Base-by-base conservation (phyloP, 2,329 filamentous ascomycete species). In the Aschersonia sp. region DNA sequence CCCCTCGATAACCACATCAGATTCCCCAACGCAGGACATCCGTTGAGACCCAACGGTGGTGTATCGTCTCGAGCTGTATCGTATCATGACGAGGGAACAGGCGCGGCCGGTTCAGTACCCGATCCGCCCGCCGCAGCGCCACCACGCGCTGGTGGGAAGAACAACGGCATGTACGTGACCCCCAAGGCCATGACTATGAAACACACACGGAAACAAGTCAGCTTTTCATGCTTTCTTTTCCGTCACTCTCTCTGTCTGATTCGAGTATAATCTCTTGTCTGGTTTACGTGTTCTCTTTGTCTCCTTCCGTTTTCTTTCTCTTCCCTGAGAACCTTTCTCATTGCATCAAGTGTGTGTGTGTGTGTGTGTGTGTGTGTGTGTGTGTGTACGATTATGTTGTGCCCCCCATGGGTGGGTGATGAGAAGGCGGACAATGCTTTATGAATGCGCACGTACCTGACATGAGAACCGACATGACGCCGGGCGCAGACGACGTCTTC, bases 391-490 rank as follows among this genome's bases (percentile, higher is more conserved):
- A 22, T 2, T 22, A 22, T 22, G 22, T 22, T 22, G 22, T 22
- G 22, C 22, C 22, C 22, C 2, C 22, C 22, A 22, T 22, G 22
- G 2, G 22, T 22, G 22, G 22, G 22, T 22, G 22, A 22, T 22
- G 22, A 22, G 22, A 22, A 22, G 22, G 22, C 22, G 22, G 22
- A 22, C 22, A 2, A 22, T 22, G 22, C 22, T 22, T 22, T 4
- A 22, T 22, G 22, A 22, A n/a, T 7, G 10, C 8, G 22, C 8
- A 43, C 81, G 58, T 71, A 87, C 84, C 59, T 22, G 85, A 79
- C 84, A 94, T 92, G 64, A 81, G 75, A 48, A 92, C 79, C 48
- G 80, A 81, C 65, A 92, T 82, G 57, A 72, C 71, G 12, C 71
- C 66, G 2, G 89, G 87, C 5, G 86, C 89, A 43, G 72, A 68